Evolutionary conservation across 108 stramenopile species (phyloP), one percentile per base, ranked within the genome.

Genomic region (Cyclotella baltica): DNA sequence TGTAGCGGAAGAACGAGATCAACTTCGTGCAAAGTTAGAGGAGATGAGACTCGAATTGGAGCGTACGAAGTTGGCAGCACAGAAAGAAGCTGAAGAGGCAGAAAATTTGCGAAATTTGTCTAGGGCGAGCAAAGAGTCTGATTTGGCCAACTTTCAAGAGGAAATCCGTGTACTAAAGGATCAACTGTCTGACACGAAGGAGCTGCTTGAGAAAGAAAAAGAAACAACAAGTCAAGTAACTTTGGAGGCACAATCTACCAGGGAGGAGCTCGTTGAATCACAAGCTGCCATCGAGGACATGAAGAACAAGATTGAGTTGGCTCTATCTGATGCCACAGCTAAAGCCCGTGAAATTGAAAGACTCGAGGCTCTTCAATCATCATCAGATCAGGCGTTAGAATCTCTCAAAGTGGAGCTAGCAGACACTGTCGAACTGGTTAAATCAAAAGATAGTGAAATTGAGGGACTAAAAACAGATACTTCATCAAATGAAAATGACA

Each of bases 11-110:
- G n/a, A n/a, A n/a, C n/a, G n/a, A n/a, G n/a, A n/a, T n/a, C n/a
- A n/a, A n/a, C n/a, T n/a, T n/a, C n/a, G n/a, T n/a, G n/a, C n/a
- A n/a, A n/a, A n/a, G n/a, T n/a, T n/a, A n/a, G n/a, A n/a, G n/a
- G n/a, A 80, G 81, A 68, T 69, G 83, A 78, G 70, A 69, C 58
- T 65, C 58, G 87, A 50, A 83, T 86, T 77, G 76, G 74, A 73
- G 22, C 47, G 66, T 58, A 55, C 55, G 65, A 65, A 85, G 65
- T 30, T 75, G 66, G 80, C 73, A 30, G 83, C 73, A 15, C 74
- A 73, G n/a, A 79, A 74, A 55, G 70, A 72, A 53, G 74, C 71
- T 1, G 73, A 79, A 58, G 77, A 83, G 27, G 62, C 72, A 47
- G 73, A 72, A 28, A 83, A 71, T 31, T 37, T 72, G 46, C 67